phyloP scores from a whole-genome alignment of 306 rosid species.

The Macrotyloma uniflorum region DNA sequence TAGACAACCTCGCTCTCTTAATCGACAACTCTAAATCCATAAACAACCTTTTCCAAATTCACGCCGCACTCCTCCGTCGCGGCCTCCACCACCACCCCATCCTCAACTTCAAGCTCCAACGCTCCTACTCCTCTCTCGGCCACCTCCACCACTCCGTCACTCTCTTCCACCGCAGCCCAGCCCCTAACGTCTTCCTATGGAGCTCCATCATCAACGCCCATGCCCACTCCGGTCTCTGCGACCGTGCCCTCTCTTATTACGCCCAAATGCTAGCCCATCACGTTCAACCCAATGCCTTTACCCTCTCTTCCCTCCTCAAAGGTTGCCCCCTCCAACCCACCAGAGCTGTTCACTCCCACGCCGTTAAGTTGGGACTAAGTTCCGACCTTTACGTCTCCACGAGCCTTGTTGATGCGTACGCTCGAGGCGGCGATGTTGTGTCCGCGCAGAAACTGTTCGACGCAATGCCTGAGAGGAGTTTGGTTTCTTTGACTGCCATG shows the following conservation, averaged over 20 bases:
- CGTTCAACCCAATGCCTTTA: constrained; percentile 69
- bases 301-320: constrained; percentile 66
- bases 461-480: constrained; percentile 65
- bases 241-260: constrained; percentile 57
- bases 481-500: constrained; percentile 70
- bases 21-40: constrained; percentile 64
- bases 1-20: constrained; percentile 48
- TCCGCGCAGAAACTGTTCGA: constrained; percentile 69
- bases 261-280: constrained; percentile 57
- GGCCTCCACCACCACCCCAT: constrained; percentile 62
- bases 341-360: constrained; percentile 58
- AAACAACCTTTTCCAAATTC: constrained; percentile 61
- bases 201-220: constrained; percentile 69
- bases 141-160: constrained; percentile 67
- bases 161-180: constrained; percentile 59
- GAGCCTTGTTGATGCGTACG: constrained; percentile 64
- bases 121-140: constrained; percentile 71
- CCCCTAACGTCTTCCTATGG: constrained; percentile 64
- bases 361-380: constrained; percentile 49
- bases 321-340: constrained; percentile 47
- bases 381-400: constrained; percentile 66
- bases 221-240: constrained; percentile 50
- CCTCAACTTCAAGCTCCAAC: constrained; percentile 86
- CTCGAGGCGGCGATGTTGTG: constrained; percentile 60
- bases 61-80: constrained; percentile 67